Evolutionary conservation across 2,329 filamentous ascomycete genomes (phyloP), one percentile per base, ranked within the genome.

Genomic region (Fusarium vanettenii): DNA sequence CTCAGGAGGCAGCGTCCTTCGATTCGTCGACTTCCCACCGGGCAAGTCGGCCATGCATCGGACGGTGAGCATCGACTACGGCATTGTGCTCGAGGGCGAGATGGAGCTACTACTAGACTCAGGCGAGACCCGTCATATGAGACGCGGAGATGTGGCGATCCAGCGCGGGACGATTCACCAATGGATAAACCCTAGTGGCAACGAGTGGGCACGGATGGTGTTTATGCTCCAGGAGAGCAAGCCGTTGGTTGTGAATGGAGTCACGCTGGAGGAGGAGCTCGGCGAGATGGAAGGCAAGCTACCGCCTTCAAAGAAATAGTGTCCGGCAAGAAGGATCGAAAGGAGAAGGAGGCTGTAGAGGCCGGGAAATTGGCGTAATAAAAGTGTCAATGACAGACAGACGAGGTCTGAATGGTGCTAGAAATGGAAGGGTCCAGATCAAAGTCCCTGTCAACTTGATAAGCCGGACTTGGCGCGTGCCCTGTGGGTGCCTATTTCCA

Each of bases 141-240:
- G 82, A 69, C 81, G 85, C 27, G 89, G 89, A 3, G 89, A 91
- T 72, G 81, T 90, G n/a, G 85, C 85, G 9, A 85, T 91, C 25
- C 89, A 91, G 80, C 82, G 89, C 55, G 88, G 84, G 1, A 90
- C 89, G 7, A 88, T 87, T 81, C 89, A 91, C 78, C 84, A 85
- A 33, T 90, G 88, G 88, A 79, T 82, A 48, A 90, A 90, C 62
- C 69, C 75, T 27, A 84, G 84, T 69, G 68, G 80, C 60, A 85
- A 82, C 5, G 81, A 84, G 55, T 87, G 86, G 85, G 82, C 84
- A 22, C 79, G 87, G 39, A 85, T 88, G 82, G 68, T 80, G 79
- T 81, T 87, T 80, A 81, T 84, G 18, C 69, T 85, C 67, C 79
- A 81, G 76, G 71, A 64, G 48, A 73, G 61, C 20, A 68, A 74